Evolutionary conservation across 306 rosid species (phyloP).

Genomic region (Begonia fuchsioides): DNA sequence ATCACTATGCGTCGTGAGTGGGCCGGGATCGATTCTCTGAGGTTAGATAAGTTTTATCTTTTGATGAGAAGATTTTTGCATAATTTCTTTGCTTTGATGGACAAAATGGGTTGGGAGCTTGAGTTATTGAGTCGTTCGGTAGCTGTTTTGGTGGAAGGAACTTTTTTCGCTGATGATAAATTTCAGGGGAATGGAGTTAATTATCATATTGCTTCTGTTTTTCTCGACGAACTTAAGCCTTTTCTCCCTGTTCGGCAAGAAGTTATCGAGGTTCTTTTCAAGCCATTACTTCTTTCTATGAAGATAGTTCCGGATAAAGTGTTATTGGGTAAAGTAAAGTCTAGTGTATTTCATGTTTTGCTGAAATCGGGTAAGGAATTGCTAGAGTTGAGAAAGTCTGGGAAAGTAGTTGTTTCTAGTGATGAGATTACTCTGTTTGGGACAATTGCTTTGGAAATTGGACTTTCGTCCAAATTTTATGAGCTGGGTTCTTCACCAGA

Average conservation of each 20-base stretch:
- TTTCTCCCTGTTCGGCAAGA: conserved; percentile 45
- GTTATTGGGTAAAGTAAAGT: conserved; percentile 51
- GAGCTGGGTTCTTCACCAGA: conserved; percentile 65
- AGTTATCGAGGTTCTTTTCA: conserved; percentile 32
- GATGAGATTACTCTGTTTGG: conserved; percentile 35
- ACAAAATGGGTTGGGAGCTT: conserved; percentile 48
- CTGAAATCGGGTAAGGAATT: conserved; percentile 42
- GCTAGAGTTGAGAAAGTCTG: conserved; percentile 44
- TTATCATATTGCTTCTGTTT: conserved; percentile 67
- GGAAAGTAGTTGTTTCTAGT: conserved; percentile 28
- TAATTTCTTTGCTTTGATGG: conserved; percentile 34
- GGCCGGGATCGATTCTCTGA: conserved; percentile 60
- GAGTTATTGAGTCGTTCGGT: conserved; percentile 23
- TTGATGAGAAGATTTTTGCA: conserved; percentile 57
- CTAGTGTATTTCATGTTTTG: conserved; percentile 43
- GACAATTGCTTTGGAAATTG: conserved; percentile 34
- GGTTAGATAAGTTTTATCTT: conserved; percentile 89
- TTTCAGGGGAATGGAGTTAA: conserved; percentile 60
- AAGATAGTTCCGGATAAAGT: conserved; percentile 45
- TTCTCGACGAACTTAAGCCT: conserved; percentile 57
- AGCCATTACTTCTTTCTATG: conserved; percentile 39
- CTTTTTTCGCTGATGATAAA: conserved; percentile 44
- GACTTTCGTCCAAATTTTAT: conserved; percentile 42
- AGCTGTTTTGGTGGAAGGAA: conserved; percentile 29
- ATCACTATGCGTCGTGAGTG: conserved; percentile 92